A percentile compares a stretch with the other conserved stretches of the same genome.
Conservation (phyloP, 2,329 filamentous ascomycete species). For the Claviceps lovelessii region DNA sequence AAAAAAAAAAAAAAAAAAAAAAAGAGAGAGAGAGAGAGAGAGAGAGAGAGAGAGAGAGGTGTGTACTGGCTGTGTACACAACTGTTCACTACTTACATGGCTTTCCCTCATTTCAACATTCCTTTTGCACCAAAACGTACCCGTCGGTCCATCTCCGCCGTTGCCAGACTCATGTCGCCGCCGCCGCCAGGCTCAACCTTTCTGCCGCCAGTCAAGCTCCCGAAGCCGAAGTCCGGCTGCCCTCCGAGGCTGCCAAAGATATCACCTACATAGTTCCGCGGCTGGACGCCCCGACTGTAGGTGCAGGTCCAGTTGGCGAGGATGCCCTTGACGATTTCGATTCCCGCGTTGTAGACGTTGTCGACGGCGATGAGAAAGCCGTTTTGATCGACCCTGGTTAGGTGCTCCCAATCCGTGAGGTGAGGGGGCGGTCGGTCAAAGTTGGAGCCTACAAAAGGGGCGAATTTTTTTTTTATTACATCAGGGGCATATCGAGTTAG, state of each 20-base stretch:
- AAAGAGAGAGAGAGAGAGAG: too few relatives aligned
- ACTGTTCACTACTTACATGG: neutral
- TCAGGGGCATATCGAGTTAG: too few relatives aligned
- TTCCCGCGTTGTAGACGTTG: slow-evolving; percentile 53
- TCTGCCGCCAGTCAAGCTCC: slow-evolving; percentile 27
- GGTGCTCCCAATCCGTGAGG: slow-evolving; percentile 40
- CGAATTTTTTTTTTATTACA: neutral
- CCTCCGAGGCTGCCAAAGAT: slow-evolving; percentile 57
- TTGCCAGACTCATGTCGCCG: slow-evolving; percentile 10
- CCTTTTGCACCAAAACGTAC: slow-evolving; percentile 11
- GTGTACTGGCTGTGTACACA: too few relatives aligned
- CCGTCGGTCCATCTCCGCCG: slow-evolving; percentile 16
- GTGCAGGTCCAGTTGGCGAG: slow-evolving; percentile 43
- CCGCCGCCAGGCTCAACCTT: slow-evolving; percentile 14
- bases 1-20: fast-evolving
- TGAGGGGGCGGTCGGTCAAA: slow-evolving; percentile 55
- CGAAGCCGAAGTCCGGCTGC: slow-evolving; percentile 48
- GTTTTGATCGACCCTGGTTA: slow-evolving; percentile 46
- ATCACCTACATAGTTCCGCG: slow-evolving; percentile 55
- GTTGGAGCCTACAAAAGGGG: slow-evolving; percentile 35
- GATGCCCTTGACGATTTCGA: slow-evolving; percentile 51
- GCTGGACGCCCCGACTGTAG: slow-evolving; percentile 41
- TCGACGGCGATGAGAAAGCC: slow-evolving; percentile 47
- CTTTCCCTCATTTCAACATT: slow-evolving; percentile 8
- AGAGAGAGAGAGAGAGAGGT: too few relatives aligned